phyloP scores from a whole-genome alignment of 2,329 filamentous ascomycete species.

The Aspergillus sp. region DNA sequence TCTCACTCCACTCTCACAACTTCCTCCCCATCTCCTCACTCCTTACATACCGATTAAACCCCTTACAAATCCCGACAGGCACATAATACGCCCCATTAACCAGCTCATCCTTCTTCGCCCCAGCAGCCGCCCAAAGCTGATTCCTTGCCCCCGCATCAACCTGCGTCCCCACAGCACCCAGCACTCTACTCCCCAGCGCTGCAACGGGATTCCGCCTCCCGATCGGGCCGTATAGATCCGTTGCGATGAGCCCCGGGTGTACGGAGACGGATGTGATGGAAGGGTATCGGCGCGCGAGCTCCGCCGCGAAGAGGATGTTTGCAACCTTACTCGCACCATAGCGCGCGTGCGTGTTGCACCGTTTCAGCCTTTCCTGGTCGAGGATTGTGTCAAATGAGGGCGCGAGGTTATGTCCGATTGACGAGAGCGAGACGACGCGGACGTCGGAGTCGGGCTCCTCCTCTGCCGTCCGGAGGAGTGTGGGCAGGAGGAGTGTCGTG shows the following conservation, averaged over 20 bases:
- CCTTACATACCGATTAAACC: conserved; percentile 30
- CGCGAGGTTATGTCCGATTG: conserved; percentile 12
- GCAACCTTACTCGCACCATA: conserved; percentile 54
- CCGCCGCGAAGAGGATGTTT: conserved; percentile 51
- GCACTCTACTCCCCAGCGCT: conserved; percentile 16
- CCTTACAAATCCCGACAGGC: conserved; percentile 34
- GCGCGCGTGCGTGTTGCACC: conserved; percentile 37
- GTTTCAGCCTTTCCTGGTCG: conserved; percentile 35
- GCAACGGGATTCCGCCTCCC: conserved; percentile 14
- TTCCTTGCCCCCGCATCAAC: conserved; percentile 30
- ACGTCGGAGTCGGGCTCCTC: conserved; percentile 3
- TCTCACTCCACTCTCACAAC: conserved; percentile 43
- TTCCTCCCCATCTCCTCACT: conserved; percentile 31
- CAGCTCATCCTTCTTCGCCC: conserved; percentile 30
- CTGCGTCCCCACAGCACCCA: conserved; percentile 26
- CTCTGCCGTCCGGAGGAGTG: conserved; percentile 10
- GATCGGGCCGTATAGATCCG: conserved; percentile 34
- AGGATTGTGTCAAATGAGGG: conserved; percentile 33
- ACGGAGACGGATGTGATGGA: conserved; percentile 46
- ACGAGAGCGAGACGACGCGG: conserved; percentile 16
- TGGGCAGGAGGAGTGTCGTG: conserved; percentile 23
- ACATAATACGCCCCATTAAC: conserved; percentile 37
- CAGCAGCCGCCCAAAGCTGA: conserved; percentile 37
- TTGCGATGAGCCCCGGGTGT: conserved; percentile 52
- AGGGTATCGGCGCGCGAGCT: conserved; percentile 45